Evolutionary conservation across 805 yeast species (phyloP), one percentile per base, ranked within the genome.

Genomic region (Phaffomyces antillensis): DNA sequence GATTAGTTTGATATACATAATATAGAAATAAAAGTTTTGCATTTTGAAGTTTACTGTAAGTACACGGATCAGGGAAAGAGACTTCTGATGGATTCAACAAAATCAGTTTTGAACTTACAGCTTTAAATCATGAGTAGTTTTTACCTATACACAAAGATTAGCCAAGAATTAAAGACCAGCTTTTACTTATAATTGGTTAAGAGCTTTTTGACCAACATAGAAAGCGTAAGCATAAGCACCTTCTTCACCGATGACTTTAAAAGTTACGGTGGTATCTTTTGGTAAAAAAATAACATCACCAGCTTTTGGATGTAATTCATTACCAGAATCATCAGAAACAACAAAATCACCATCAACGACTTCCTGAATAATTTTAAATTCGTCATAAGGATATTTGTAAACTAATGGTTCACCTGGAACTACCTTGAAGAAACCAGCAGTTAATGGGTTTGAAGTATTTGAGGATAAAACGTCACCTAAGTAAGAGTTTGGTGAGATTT

Each of bases 201-300:
- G 41, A n/a, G 37, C 39, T 48, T 56, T 56, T 44, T 47, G 53
- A 37, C 61, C 61, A 48, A 48, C 54, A 48, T 57, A 57, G 52
- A 52, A 57, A 51, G 49, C 53, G 40, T 54, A 57, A 70, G 59
- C 46, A 37, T 57, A 81, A 42, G 84, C 81, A 44, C 74, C 72
- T 25, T 82, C 86, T 56, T 75, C 80, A 48, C 84, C 86, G 43
- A 71, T 70, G 42, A 76, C 72, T 48, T 78, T 71, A 64, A 82
- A 77, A 46, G 81, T 81, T 55, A 81, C 76, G 42, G 84, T 79
- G 51, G 77, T 67, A n/a, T 86, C 87, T 60, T 79, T 77, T 56
- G 72, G 76, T 67, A 82, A 77, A 71, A 73, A 79, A 54, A 82
- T 73, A 26, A 79, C 80, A 55, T 81, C 87, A 43, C 88, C 88